These are phyloP conservation scores for Coriaria nepalensis DNA, from an alignment of 306 rosid species.

Conservation along the genomic window DNA sequence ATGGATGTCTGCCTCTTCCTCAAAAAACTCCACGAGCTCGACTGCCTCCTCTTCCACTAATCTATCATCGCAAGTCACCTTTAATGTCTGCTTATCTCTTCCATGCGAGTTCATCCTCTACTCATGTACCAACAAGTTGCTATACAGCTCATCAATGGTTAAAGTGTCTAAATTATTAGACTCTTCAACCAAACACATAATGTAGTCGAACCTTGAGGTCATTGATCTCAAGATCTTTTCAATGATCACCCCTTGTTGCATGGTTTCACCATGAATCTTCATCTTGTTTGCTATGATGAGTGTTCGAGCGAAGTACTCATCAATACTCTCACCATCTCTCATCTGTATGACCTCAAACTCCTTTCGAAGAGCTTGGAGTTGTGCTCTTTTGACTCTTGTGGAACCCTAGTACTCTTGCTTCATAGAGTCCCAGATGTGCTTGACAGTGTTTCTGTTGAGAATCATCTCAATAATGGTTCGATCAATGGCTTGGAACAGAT, in stretches of 20 bases:
- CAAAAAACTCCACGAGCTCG: constrained; percentile 2
- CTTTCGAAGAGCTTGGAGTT: constrained; percentile 4
- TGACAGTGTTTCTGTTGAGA: constrained; percentile 4
- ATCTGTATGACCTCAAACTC: not conserved
- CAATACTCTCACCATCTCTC: not conserved
- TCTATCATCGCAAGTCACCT: too few relatives aligned
- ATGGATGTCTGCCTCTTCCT: constrained; percentile 4
- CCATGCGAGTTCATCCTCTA: too few relatives aligned
- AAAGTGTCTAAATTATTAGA: too few relatives aligned
- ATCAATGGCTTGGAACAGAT: constrained; percentile 9
- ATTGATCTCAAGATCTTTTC: constrained; percentile 1
- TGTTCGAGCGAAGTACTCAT: constrained; percentile 1
- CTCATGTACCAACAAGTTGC: too few relatives aligned
- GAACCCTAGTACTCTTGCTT: constrained; percentile 1
- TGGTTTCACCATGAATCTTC: constrained; percentile 8
- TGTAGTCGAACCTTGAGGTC: not conserved
- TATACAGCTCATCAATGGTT: too few relatives aligned
- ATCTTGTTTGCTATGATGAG: not conserved
- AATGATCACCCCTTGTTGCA: constrained; percentile 7
- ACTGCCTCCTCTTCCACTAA: constrained; percentile 7
- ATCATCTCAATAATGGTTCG: not conserved
- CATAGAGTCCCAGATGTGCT: not conserved
- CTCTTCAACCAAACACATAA: not conserved
- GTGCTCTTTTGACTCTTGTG: not conserved
- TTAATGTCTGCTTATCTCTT: too few relatives aligned